Conservation (phyloP, 2,329 filamentous ascomycete genomes). For the Penicillium decumbens region DNA sequence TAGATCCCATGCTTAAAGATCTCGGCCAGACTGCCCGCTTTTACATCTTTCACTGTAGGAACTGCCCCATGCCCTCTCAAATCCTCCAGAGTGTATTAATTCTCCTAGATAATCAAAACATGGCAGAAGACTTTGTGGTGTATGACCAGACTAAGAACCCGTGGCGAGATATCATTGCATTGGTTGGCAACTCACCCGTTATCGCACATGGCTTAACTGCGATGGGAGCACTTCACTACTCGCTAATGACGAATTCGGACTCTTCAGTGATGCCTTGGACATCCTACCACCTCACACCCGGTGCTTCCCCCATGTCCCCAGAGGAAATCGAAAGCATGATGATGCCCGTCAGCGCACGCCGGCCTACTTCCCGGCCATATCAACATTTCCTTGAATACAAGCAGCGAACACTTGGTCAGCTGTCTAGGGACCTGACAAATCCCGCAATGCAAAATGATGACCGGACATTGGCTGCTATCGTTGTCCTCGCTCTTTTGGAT, state of each 20-base stretch:
- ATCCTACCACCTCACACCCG: slow-evolving; percentile 14
- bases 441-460: slow-evolving; percentile 37
- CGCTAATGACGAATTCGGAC: slow-evolving; percentile 35
- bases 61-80: not conserved
- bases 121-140: slow-evolving; percentile 46
- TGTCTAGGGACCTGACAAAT: slow-evolving; percentile 34
- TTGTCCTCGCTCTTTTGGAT: slow-evolving; percentile 49
- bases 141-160: slow-evolving; percentile 48
- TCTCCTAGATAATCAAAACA: slow-evolving; percentile 31
- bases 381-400: slow-evolving; percentile 46
- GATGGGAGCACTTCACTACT: slow-evolving; percentile 48
- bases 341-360: slow-evolving; percentile 29
- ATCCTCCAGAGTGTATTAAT: slow-evolving; percentile 13
- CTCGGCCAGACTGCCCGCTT: slow-evolving; percentile 42
- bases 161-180: slow-evolving; percentile 46
- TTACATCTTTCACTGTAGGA: slow-evolving; percentile 46
- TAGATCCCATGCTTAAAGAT: slow-evolving; percentile 48
- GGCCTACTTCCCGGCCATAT: slow-evolving; percentile 35
- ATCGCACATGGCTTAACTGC: slow-evolving; percentile 47
- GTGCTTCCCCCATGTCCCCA: slow-evolving; percentile 17
- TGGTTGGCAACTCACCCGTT: slow-evolving; percentile 44
- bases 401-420: slow-evolving; percentile 44
- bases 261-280: slow-evolving; percentile 35
- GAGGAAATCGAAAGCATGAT: slow-evolving; percentile 29
- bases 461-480: slow-evolving; percentile 43